These are phyloP conservation scores for Davidsoniella neocaledoniae DNA, from an alignment of 2,329 filamentous ascomycete genomes.

Conservation along the genomic window DNA sequence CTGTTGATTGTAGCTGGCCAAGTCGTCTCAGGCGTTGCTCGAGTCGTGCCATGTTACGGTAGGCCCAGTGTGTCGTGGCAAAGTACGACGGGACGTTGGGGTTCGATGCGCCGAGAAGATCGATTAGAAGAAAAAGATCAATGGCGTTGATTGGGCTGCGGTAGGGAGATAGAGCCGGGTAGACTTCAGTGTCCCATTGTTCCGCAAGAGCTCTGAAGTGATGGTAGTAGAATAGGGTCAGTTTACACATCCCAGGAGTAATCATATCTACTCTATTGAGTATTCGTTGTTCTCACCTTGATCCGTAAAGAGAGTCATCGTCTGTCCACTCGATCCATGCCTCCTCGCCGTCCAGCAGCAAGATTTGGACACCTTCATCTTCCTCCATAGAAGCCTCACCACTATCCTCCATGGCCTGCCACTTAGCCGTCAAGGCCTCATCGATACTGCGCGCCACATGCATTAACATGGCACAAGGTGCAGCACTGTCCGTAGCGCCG, in stretches of 20 bases:
- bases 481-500: conserved; percentile 84
- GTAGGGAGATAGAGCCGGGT: conserved; percentile 60
- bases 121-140: conserved; percentile 77
- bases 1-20: conserved; percentile 44
- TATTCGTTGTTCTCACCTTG: conserved; percentile 36
- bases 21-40: conserved; percentile 59
- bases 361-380: conserved; percentile 69
- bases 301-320: conserved; percentile 74
- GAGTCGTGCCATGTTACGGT: conserved; percentile 54
- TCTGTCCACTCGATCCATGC: conserved; percentile 69
- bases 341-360: conserved; percentile 88
- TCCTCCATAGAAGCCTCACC: conserved; percentile 48
- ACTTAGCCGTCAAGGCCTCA: conserved; percentile 61
- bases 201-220: conserved; percentile 49
- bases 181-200: conserved; percentile 55
- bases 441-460: conserved; percentile 72
- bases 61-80: conserved; percentile 83
- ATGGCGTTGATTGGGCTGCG: conserved; percentile 62
- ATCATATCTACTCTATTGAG: neutral
- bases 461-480: conserved; percentile 85
- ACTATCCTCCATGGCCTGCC: conserved; percentile 51
- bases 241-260: neutral
- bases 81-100: conserved; percentile 76
- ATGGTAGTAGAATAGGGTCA: neutral
- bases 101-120: conserved; percentile 57